Conservation (phyloP, 768 basidiomycete genomes). For the Pleurotus djamor region DNA sequence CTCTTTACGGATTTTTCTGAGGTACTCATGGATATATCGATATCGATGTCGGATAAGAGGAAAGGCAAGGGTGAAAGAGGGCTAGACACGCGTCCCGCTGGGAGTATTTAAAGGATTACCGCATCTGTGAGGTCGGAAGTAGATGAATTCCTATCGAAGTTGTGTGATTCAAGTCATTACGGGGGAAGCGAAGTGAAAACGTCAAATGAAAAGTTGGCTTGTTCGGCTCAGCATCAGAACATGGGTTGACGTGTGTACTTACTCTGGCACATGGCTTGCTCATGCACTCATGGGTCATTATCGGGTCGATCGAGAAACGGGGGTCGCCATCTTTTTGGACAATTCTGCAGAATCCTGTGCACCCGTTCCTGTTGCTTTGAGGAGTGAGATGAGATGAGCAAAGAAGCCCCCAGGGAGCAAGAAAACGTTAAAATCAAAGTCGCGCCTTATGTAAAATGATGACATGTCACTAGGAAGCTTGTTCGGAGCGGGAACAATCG, state of each 20-base stretch:
- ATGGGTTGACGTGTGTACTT: background rate
- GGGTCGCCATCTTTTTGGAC: too few relatives aligned
- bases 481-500: too few relatives aligned
- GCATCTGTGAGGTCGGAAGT: background rate
- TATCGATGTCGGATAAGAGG: background rate
- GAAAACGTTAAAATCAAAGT: background rate
- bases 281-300: background rate
- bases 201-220: background rate
- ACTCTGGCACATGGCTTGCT: background rate
- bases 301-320: background rate
- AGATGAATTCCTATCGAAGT: background rate
- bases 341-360: too few relatives aligned
- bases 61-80: background rate
- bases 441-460: background rate
- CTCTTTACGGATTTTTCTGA: background rate
- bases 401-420: too few relatives aligned
- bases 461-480: too few relatives aligned
- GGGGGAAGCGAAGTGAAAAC: background rate
- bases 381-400: too few relatives aligned
- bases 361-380: too few relatives aligned
- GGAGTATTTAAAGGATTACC: background rate
- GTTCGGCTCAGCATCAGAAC: background rate
- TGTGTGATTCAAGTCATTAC: background rate
- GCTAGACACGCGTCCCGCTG: background rate
- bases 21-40: background rate